Percentiles rank a stretch among this genome's conserved stretches.
Evolutionary conservation across 345 rosid species (phyloP).

Genomic region (Acer yangbiense): DNA sequence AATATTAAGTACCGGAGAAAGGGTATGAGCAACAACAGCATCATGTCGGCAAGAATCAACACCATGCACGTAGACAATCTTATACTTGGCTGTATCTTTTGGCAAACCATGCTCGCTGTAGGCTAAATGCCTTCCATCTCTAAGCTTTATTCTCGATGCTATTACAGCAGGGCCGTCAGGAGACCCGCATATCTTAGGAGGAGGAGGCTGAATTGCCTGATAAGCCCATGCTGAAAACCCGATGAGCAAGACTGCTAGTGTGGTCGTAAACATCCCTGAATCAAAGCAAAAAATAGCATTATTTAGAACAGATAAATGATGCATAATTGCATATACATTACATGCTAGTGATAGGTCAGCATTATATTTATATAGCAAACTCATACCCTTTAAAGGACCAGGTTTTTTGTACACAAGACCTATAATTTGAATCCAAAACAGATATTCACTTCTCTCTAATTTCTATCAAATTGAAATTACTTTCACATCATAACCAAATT

Average conservation of each 20-base stretch:
- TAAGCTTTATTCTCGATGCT: conserved; percentile 54
- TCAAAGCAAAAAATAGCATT: not conserved
- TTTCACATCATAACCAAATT: too few species aligned
- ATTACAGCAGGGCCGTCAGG: conserved; percentile 51
- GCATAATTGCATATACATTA: not conserved
- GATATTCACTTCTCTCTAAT: not conserved
- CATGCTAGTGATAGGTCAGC: too few species aligned
- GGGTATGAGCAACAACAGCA: conserved; percentile 30
- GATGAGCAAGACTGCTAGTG: conserved; percentile 35
- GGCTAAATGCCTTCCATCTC: conserved; percentile 70
- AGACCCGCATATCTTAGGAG: conserved; percentile 48
- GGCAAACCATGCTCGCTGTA: conserved; percentile 61
- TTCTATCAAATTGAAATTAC: too few species aligned
- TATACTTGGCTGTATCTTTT: conserved; percentile 45
- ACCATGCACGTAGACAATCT: conserved; percentile 51
- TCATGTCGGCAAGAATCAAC: conserved; percentile 51
- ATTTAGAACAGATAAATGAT: not conserved
- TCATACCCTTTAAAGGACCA: not conserved
- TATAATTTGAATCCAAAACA: not conserved
- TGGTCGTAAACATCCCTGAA: conserved; percentile 43
- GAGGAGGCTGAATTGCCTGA: conserved; percentile 52
- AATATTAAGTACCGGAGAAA: conserved; percentile 41
- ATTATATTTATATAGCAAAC: too few species aligned
- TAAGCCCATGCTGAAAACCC: conserved; percentile 49
- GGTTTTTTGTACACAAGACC: not conserved